Conservation (phyloP, 1,284 basidiomycete genomes). For the Microstroma glucosiphilum region DNA sequence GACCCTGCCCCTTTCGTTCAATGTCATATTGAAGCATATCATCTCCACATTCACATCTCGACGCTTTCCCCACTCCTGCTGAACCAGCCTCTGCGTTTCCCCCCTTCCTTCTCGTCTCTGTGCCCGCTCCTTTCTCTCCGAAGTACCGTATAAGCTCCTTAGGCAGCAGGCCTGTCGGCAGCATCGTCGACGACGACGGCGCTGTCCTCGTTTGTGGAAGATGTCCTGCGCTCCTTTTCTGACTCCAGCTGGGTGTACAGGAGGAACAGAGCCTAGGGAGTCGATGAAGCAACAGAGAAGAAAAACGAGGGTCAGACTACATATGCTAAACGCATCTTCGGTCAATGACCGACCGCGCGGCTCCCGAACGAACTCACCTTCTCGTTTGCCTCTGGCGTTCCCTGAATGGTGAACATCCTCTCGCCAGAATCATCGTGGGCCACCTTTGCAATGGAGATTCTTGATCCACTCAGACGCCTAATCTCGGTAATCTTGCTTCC, state of each 20-base stretch:
- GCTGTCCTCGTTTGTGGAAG: constrained; percentile 16
- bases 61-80: too few species aligned
- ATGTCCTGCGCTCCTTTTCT: constrained; percentile 43
- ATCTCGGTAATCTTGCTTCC: constrained; percentile 99
- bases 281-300: neutral
- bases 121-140: too few species aligned
- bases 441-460: constrained; percentile 96
- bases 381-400: constrained; percentile 67
- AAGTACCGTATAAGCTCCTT: neutral
- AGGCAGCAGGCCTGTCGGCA: neutral
- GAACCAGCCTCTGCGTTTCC: too few species aligned
- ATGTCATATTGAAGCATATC: too few species aligned
- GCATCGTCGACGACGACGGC: constrained; percentile 19
- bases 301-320: constrained; percentile 62
- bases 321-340: constrained; percentile 21
- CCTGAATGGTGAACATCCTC: constrained; percentile 98
- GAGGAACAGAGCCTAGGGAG: constrained; percentile 68
- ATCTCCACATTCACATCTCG: too few species aligned
- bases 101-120: too few species aligned
- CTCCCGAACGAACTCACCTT: constrained; percentile 19
- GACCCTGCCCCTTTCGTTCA: too few species aligned
- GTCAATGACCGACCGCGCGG: too few species aligned
- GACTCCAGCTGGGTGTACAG: constrained; percentile 67
- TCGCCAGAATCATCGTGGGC: constrained; percentile 98
- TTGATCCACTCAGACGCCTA: constrained; percentile 86